phyloP scores from a whole-genome alignment of 495 filamentous ascomycete genomes.

The Podospora australis region DNA sequence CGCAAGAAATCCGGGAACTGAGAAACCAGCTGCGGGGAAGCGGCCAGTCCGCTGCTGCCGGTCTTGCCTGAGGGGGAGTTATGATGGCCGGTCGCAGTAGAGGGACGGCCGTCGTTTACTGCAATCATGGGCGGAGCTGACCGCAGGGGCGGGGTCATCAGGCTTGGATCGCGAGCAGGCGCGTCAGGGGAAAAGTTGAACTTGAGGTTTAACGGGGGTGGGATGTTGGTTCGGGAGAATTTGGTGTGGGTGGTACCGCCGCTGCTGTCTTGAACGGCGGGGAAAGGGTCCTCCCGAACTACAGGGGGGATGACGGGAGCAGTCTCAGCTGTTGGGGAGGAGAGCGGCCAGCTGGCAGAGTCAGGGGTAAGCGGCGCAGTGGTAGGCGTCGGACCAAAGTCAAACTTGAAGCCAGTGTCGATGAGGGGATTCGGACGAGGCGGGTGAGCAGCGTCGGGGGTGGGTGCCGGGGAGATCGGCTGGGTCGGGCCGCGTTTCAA shows the following conservation, averaged over 20 bases:
- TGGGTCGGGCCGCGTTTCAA: slow-evolving; percentile 3
- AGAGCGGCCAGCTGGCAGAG: slow-evolving; percentile 23
- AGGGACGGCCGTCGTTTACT: slow-evolving; percentile 8
- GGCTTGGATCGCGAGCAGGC: slow-evolving; percentile 19
- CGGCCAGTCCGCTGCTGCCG: not conserved
- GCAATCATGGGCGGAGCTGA: slow-evolving; percentile 3
- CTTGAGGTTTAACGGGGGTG: slow-evolving; percentile 18
- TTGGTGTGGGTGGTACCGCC: slow-evolving; percentile 1
- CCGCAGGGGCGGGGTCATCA: slow-evolving; percentile 18
- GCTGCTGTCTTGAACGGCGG: not conserved
- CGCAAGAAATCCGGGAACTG: slow-evolving; percentile 6
- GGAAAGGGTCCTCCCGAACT: not conserved
- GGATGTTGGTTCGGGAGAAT: slow-evolving; percentile 16
- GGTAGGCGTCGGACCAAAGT: slow-evolving; percentile 16
- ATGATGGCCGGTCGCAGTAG: not conserved
- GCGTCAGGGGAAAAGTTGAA: slow-evolving; percentile 26
- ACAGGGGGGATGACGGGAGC: not conserved
- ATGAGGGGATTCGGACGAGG: slow-evolving; percentile 7
- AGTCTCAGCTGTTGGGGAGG: slow-evolving; percentile 8
- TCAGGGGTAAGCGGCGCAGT: slow-evolving; percentile 18
- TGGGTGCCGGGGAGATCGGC: slow-evolving; percentile 5
- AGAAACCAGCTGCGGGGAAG: slow-evolving; percentile 11
- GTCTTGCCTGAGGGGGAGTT: not conserved
- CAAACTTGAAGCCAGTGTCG: slow-evolving; percentile 27
- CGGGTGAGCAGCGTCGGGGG: slow-evolving; percentile 4